These are phyloP conservation scores for Metarhizium brunneum DNA, from an alignment of 2,329 filamentous ascomycete genomes.

Conservation along the genomic window DNA sequence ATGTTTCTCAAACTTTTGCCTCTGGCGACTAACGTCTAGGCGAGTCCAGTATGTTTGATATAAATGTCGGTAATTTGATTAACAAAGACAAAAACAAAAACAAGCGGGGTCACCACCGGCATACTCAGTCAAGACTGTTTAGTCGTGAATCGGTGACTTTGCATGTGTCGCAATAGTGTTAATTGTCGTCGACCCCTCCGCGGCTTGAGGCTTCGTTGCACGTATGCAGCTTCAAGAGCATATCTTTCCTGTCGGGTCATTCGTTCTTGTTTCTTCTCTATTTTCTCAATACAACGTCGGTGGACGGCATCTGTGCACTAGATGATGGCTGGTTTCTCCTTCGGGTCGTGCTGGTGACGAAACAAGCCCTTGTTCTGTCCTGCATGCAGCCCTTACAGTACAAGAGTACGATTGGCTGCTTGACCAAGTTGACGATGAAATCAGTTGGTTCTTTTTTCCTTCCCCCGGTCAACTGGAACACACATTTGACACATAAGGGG, in stretches of 20 bases:
- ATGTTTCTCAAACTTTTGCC: too few species aligned
- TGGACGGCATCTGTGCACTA: too few species aligned
- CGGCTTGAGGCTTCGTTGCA: background rate
- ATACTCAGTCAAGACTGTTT: too few species aligned
- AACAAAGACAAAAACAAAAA: too few species aligned
- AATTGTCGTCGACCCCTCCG: too few species aligned
- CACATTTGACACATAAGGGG: background rate
- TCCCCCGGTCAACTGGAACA: background rate
- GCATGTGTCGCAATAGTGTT: too few species aligned
- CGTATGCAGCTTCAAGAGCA: too few species aligned
- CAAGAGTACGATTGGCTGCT: conserved; percentile 1
- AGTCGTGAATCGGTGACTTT: too few species aligned
- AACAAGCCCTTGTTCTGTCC: background rate
- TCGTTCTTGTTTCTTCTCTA: background rate
- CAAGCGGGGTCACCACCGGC: too few species aligned
- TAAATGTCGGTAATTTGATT: too few species aligned
- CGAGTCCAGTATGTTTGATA: background rate
- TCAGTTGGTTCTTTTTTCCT: background rate
- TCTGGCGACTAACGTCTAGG: background rate
- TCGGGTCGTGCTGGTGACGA: background rate
- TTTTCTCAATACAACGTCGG: background rate
- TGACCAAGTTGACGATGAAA: background rate
- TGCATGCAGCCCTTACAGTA: background rate
- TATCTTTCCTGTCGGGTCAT: background rate
- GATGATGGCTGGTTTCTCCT: background rate